Base-by-base conservation (phyloP, 345 rosid species). In the Aquilaria malaccensis region DNA sequence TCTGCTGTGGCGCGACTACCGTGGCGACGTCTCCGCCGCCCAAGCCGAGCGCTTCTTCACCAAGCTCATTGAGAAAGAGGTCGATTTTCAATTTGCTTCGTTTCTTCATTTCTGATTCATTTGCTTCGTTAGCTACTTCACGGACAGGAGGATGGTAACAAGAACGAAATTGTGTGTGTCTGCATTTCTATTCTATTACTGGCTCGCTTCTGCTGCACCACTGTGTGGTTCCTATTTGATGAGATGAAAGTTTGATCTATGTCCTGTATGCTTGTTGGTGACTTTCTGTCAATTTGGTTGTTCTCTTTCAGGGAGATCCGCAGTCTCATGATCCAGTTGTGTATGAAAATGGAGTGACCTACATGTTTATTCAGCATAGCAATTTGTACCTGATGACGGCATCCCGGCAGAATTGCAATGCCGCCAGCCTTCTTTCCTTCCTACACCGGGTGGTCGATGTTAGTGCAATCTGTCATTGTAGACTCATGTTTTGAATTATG, bases 271-370 rank as follows among this genome's bases (percentile, higher is more conserved):
- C 7, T 57, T 15, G 2, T 2, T 52, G 22, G 6, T 14, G 4
- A 29, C 45, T 14, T 43, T 32, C 56, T 50, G 61, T 58, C 31
- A 56, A 41, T 52, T 52, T 59, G 63, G 48, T 10, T 65, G 10
- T 65, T 50, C 10, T 71, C 7, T 37, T 60, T 48, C 76, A 94
- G 99, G 97, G 96, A 51, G 99, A 94, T 85, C 89, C 92, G 66
- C 91, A 94, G 72, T 86, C 93, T 6, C 96, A 88, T 73, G 93
- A 94, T 85, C 99, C 99, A n/a, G 97, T 90, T 53, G 96, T 88
- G 55, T 86, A 86, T 50, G 99, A 90, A 56, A 86, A 88, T 68
- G 99, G 99, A 66, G 96, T 90, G 49, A 82, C 85, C 3, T 94
- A 94, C 77, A 79, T 94, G 96, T 94, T 85, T 72, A 79, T 94